Conservation (phyloP, 306 rosid genomes). For the apple (Malus domestica) region DNA sequence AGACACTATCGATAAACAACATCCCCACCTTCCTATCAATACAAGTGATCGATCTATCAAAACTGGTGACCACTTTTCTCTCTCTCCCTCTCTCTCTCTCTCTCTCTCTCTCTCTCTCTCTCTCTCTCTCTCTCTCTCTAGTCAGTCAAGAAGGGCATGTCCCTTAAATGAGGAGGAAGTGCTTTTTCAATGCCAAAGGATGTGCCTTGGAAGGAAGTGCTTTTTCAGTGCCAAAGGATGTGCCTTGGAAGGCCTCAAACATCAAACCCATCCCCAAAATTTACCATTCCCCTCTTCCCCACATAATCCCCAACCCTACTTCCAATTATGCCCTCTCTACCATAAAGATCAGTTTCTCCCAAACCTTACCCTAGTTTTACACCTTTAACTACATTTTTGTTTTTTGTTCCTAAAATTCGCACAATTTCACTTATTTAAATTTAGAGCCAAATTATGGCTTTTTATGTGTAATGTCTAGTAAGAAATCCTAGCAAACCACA, state of each 20-base stretch:
- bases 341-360: conserved; percentile 47
- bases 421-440: no score
- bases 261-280: conserved; percentile 69
- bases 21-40: no score
- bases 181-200: conserved; percentile 48
- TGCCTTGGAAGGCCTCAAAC: conserved; percentile 68
- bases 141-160: no score
- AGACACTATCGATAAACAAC: no score
- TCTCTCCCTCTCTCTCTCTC: no score
- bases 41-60: no score
- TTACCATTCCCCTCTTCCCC: conserved; percentile 63
- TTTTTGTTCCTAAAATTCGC: background rate
- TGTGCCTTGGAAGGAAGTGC: conserved; percentile 73
- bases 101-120: no score
- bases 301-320: conserved; percentile 48
- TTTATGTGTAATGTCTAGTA: no score
- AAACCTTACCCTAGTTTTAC: background rate
- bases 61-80: no score
- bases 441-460: no score
- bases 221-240: conserved; percentile 57
- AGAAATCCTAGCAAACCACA: no score
- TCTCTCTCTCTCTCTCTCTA: no score
- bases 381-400: background rate
- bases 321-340: conserved; percentile 54
- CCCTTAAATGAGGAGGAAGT: background rate